Percentiles rank a stretch among this genome's conserved stretches.
Evolutionary conservation across 108 stramenopile species (phyloP).

Genomic region (Pseudonitzschia delicatissima): DNA sequence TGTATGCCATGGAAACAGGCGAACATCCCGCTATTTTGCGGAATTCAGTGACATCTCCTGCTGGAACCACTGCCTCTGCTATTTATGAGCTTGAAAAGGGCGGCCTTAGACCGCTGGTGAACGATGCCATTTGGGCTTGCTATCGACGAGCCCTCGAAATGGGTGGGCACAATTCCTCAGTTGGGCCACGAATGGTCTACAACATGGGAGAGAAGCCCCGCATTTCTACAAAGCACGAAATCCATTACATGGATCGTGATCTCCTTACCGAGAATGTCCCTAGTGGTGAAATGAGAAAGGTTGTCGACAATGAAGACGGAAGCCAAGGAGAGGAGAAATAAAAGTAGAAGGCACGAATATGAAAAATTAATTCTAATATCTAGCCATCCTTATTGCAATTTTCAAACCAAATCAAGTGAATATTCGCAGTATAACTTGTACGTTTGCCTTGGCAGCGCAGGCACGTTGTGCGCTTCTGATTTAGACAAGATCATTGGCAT

Average conservation of each 20-base stretch:
- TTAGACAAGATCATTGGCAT: conserved; percentile 36
- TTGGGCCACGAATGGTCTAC: conserved; percentile 59
- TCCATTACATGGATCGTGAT: conserved; percentile 12
- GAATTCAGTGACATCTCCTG: conserved; percentile 91
- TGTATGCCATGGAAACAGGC: conserved; percentile 83
- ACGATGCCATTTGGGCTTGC: conserved; percentile 84
- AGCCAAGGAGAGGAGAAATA: background rate
- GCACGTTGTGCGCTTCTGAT: too few species aligned
- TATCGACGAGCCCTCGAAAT: conserved; percentile 82
- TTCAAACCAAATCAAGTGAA: background rate
- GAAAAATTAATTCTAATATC: too few species aligned
- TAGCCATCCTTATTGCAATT: background rate
- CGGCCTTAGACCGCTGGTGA: conserved; percentile 52
- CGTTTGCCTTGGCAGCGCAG: too few species aligned
- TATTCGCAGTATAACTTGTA: too few species aligned
- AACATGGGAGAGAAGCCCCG: conserved; percentile 15
- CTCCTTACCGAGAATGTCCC: conserved; percentile 11
- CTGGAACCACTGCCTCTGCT: conserved; percentile 90
- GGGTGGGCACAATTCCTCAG: conserved; percentile 61
- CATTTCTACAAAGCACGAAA: background rate
- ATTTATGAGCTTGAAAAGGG: conserved; percentile 93
- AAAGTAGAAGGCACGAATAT: background rate
- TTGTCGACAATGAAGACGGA: conserved; percentile 11
- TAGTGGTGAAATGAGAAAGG: conserved; percentile 25
- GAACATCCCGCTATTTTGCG: conserved; percentile 81